Conservation (phyloP, 805 yeast genomes). For the Lipomyces spencermartinsiae region DNA sequence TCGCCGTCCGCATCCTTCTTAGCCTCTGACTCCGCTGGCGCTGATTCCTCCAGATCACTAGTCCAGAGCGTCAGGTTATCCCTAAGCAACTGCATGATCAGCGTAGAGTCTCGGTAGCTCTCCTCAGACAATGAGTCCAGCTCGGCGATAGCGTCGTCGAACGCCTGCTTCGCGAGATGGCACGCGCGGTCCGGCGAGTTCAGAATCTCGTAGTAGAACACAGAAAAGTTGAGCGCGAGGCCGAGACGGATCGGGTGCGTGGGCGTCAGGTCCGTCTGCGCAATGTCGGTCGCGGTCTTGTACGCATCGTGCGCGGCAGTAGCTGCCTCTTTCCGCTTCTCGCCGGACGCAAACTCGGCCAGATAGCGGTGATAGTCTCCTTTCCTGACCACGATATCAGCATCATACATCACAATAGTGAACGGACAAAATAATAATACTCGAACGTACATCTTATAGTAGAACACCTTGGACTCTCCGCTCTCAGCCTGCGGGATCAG, state of each 20-base stretch:
- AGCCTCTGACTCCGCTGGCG: slow-evolving; percentile 30
- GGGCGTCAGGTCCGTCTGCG: slow-evolving; percentile 97
- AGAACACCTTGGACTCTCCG: slow-evolving; percentile 98
- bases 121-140: slow-evolving; percentile 91
- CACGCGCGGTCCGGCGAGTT: slow-evolving; percentile 96
- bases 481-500: slow-evolving; percentile 94
- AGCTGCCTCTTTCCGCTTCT: slow-evolving; percentile 93
- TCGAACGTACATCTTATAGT: slow-evolving; percentile 78
- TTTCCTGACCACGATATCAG: slow-evolving; percentile 51
- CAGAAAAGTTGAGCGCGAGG: slow-evolving; percentile 90
- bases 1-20: slow-evolving; percentile 32
- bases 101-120: slow-evolving; percentile 90
- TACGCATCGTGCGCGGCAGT: slow-evolving; percentile 93
- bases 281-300: slow-evolving; percentile 96
- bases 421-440: background rate
- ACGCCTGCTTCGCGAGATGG: slow-evolving; percentile 93
- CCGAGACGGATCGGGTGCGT: slow-evolving; percentile 99
- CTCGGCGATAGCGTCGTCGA: slow-evolving; percentile 94
- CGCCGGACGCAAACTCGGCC: slow-evolving; percentile 95
- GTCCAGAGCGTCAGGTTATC: slow-evolving; percentile 58
- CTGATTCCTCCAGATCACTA: slow-evolving; percentile 60
- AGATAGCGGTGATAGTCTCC: slow-evolving; percentile 99
- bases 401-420: background rate
- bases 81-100: slow-evolving; percentile 85
- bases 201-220: slow-evolving; percentile 90